Evolutionary conservation across 169 alveolate species (phyloP).

Genomic region (Eimeria nieschulzi): DNA sequence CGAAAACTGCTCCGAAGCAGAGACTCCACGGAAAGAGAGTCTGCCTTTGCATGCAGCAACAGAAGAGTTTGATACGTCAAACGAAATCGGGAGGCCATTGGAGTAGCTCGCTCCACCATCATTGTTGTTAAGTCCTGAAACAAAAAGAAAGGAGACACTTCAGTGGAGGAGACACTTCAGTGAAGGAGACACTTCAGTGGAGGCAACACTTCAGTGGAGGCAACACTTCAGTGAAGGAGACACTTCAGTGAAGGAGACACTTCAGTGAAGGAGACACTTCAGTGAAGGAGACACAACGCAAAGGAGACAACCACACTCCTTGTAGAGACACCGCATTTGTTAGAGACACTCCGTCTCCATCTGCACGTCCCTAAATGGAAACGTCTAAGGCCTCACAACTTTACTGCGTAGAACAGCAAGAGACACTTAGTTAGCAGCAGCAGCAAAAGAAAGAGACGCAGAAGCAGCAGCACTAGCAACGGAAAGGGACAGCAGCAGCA

Average conservation of each 20-base stretch:
- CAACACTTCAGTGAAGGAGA: too few relatives aligned
- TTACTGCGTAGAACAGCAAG: too few relatives aligned
- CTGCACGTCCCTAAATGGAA: too few relatives aligned
- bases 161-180: background rate
- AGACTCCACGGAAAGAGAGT: conserved; percentile 85
- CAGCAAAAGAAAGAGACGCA: too few relatives aligned
- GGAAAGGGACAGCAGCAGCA: background rate
- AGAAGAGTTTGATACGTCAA: conserved; percentile 92
- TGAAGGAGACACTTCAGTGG: background rate
- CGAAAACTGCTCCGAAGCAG: conserved; percentile 89
- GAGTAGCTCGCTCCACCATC: conserved; percentile 89
- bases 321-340: too few relatives aligned
- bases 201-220: background rate
- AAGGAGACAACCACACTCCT: too few relatives aligned
- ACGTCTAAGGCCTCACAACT: too few relatives aligned
- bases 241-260: too few relatives aligned
- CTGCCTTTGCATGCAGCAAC: conserved; percentile 84
- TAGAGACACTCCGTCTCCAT: too few relatives aligned
- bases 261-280: too few relatives aligned
- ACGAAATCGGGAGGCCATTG: conserved; percentile 92
- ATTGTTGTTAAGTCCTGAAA: conserved; percentile 87
- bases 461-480: background rate
- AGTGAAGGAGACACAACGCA: too few relatives aligned
- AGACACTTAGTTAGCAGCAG: background rate
- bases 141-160: background rate